Evolutionary conservation across 164 flowering plant genomes (phyloP), one percentile per base, ranked within the genome.

Genomic region (Piper longum): DNA sequence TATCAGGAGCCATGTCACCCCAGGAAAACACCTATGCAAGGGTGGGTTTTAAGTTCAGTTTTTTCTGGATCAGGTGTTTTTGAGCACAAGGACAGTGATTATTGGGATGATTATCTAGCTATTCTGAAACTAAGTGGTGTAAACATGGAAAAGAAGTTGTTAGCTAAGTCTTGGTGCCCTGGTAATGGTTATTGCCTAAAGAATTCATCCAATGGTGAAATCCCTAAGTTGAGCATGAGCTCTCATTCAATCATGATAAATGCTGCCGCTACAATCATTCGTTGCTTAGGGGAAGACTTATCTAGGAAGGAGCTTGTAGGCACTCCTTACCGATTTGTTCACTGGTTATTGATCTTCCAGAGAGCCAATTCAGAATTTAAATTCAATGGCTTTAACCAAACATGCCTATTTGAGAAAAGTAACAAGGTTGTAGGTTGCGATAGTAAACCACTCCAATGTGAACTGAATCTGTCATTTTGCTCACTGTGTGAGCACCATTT

Each of bases 401-500:
- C 16, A 68, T 69, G 36, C 41, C 36, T 41, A 58, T 58, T 52
- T 26, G 55, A 16, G 42, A 57, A 59, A 18, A 64, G 4, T 26
- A 56, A 52, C 43, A 77, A 69, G 6, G 69, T 66, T 43, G 66
- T 41, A 41, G 19, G 41, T 64, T 55, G 16, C 66, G 40, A 44
- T 18, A 73, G 66, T 16, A 71, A 72, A 44, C 68, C 67, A 40
- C 66, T 90, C 18, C 71, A 65, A 12, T 75, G 79, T 5, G 96
- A 85, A 75, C 76, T 85, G 68, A 90, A 84, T 74, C 64, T 95
- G 39, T 68, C 87, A 16, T 83, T 87, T 58, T 86, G 93, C 85
- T 95, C 97, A n/a, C 91, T 74, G 16, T 95, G 99, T 69, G 97
- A 95, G 78, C 99, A 95, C 65, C 97, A 91, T 74, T 76, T 95